These are phyloP conservation scores for Debaryomycetaceae sp. DNA, from an alignment of 1,139 yeast genomes.

Conservation along the genomic window DNA sequence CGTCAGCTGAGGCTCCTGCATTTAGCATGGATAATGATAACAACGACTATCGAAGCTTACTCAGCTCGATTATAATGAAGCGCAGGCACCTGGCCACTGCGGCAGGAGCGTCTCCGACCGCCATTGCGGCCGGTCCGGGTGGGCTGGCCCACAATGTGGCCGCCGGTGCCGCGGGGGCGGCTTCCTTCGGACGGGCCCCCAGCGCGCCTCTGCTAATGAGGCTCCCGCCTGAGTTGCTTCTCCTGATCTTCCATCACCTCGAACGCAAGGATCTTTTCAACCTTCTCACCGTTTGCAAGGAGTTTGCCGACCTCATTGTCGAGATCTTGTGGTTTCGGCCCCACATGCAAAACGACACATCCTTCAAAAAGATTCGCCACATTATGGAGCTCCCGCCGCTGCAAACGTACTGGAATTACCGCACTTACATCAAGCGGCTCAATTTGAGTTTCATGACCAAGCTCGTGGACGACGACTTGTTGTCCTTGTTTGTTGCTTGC, in stretches of 20 bases:
- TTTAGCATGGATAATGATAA: constrained; percentile 35
- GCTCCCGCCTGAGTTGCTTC: constrained; percentile 78
- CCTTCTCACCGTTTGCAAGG: constrained; percentile 70
- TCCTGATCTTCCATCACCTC: constrained; percentile 65
- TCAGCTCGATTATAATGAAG: constrained; percentile 29
- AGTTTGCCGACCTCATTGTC: constrained; percentile 76
- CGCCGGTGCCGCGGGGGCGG: too few relatives aligned
- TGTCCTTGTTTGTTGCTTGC: constrained; percentile 58
- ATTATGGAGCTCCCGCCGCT: constrained; percentile 50
- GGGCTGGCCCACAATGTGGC: too few relatives aligned
- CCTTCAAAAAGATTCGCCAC: constrained; percentile 46
- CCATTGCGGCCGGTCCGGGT: too few relatives aligned
- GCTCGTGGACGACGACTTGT: constrained; percentile 58
- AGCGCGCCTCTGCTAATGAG: too few relatives aligned
- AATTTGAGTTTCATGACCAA: constrained; percentile 75
- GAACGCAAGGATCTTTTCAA: constrained; percentile 65
- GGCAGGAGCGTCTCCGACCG: too few relatives aligned
- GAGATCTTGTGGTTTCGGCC: constrained; percentile 91
- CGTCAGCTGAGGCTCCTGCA: constrained; percentile 9
- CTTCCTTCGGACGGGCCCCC: too few relatives aligned
- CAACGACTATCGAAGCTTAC: constrained; percentile 27
- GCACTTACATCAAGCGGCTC: constrained; percentile 70
- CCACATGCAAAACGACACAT: constrained; percentile 55
- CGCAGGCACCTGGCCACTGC: too few relatives aligned
- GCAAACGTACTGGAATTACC: constrained; percentile 65